Evolutionary conservation across 2,329 filamentous ascomycete species (phyloP), one percentile per base, ranked within the genome.

Genomic region (Sclerotinia nivalis): DNA sequence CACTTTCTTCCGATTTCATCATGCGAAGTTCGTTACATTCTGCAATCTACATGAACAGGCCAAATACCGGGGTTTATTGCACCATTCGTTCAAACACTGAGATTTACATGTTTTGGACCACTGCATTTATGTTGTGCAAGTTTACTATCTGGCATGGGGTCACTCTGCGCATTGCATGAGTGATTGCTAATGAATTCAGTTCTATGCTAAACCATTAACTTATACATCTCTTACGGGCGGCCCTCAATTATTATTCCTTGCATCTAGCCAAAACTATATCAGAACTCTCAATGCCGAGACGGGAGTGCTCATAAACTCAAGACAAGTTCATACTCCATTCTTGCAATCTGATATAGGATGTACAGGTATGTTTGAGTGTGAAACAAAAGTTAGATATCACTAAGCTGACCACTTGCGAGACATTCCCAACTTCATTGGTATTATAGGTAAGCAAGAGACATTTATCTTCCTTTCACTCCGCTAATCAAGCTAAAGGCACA

Each of bases 241-340:
- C 4, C 80, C 80, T 13, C 86, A 88, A 77, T 86, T 84, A 69
- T 81, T 88, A 52, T 88, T 84, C 73, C 77, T 87, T 15, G 83
- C 86, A 2, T 87, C 86, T 0, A 85, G 85, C 0, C 85, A 87
- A 74, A 88, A 88, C 76, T 87, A 86, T 65, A 76, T 87, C 9
- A 86, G 87, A 76, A 87, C 86, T 71, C 77, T 88, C 45, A 80
- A 88, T 73, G 84, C 84, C 0, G 84, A 84, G 74, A 86, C 84
- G 0, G 86, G 86, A 31, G 80, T 78, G 4, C 84, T 87, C 31
- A 73, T 87, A n/a, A 75, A 78, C 0, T 80, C 79, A 1, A 79
- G 84, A 12, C 86, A 83, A 37, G 78, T 88, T 0, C 81, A 81
- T 69, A 82, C 84, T 61, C 83, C 83, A 10, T 85, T 85, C 72